Evolutionary conservation across 345 rosid species (phyloP), one percentile per base, ranked within the genome.

Genomic region (Trapa incisa): DNA sequence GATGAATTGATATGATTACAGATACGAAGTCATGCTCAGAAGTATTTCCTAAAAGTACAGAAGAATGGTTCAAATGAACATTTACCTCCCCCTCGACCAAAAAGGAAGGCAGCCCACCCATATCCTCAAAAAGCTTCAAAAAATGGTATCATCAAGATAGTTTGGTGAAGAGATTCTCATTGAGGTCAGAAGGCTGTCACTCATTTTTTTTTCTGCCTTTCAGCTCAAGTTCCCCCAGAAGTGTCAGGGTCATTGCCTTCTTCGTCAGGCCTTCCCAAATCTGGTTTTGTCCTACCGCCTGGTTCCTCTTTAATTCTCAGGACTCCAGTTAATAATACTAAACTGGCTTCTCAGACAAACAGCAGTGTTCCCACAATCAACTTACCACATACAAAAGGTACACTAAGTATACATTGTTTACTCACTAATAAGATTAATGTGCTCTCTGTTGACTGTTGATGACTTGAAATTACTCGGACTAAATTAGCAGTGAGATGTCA

Each of bases 21-120:
- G 97, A 90, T 91, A 64, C 84, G 97, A 66, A 86, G 97, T 76
- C 97, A 91, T 80, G 97, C 95, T 65, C 97, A 91, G 79, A 91
- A 88, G 79, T 91, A 91, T 77, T 91, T 90, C 70, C 86, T 82
- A 5, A 91, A 91, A 81, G 97, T 85, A 57, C 92, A 88, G 77
- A 91, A 88, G 83, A 91, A 70, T 74, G 97, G 97, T 66, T 82
- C 91, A 5, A 82, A 78, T 63, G 95, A 88, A 81, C 97, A 91
- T 76, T 79, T 91, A 75, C 95, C 97, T 76, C 97, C 95, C 22
- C 97, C 97, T 66, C 80, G 97, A 50, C 97, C 97, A 17, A 90
- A 90, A 77, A 81, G 95, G 75, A 91, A 88, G 84, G 92, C 97
- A 10, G 87, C 92, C 70, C 97, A 86, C 84, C 95, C 97, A n/a